phyloP scores from a whole-genome alignment of 2,329 filamentous ascomycete genomes.

The Leptoxyphium fumago region DNA sequence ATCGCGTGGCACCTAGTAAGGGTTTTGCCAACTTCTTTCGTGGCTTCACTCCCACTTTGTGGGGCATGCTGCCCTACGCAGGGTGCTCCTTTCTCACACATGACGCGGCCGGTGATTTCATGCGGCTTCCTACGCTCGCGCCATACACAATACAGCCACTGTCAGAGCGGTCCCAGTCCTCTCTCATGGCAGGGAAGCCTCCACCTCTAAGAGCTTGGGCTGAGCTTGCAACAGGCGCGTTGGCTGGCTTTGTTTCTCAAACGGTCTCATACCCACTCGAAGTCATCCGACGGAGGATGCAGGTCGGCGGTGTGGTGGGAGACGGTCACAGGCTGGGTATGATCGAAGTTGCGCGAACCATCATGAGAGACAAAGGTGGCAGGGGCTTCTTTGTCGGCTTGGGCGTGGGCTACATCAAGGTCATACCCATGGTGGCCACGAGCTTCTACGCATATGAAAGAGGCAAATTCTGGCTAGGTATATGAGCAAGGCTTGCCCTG shows the following conservation, averaged over 20 bases:
- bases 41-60: slow-evolving; percentile 75
- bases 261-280: slow-evolving; percentile 89
- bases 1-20: slow-evolving; percentile 42
- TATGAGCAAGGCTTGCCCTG: slow-evolving; percentile 14
- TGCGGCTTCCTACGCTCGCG: slow-evolving; percentile 55
- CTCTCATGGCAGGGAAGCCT: slow-evolving; percentile 38
- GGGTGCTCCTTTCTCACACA: slow-evolving; percentile 92
- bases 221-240: slow-evolving; percentile 67
- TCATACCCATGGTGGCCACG: slow-evolving; percentile 74
- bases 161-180: slow-evolving; percentile 26
- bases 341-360: slow-evolving; percentile 59
- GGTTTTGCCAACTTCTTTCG: slow-evolving; percentile 88
- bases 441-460: slow-evolving; percentile 56
- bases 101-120: slow-evolving; percentile 72
- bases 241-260: slow-evolving; percentile 80
- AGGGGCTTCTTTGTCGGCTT: slow-evolving; percentile 84
- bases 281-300: slow-evolving; percentile 84
- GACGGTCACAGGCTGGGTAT: slow-evolving; percentile 71
- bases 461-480: slow-evolving; percentile 41
- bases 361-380: slow-evolving; percentile 60
- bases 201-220: slow-evolving; percentile 71
- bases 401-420: slow-evolving; percentile 88
- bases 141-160: slow-evolving; percentile 60
- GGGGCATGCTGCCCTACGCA: slow-evolving; percentile 94
- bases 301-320: slow-evolving; percentile 86